A percentile compares a stretch with the other conserved stretches of the same genome.
These are phyloP conservation scores for Comarum palustre DNA, from an alignment of 306 rosid species.

Conservation along the genomic window DNA sequence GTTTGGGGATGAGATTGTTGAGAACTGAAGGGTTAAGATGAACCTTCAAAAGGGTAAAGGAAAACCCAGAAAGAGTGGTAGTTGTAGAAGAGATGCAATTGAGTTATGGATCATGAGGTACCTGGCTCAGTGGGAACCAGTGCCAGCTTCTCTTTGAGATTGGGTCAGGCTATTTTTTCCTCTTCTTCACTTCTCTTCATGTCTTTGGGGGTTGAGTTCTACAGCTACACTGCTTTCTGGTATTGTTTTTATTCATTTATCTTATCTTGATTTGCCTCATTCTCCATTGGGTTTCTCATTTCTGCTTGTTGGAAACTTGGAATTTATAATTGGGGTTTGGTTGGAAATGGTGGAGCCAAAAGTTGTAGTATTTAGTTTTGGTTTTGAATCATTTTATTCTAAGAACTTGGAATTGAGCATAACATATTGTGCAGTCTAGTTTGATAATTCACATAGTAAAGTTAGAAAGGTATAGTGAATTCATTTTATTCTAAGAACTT, in stretches of 20 bases:
- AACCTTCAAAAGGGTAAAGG: constrained; percentile 35
- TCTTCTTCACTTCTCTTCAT: constrained; percentile 81
- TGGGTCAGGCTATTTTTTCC: constrained; percentile 74
- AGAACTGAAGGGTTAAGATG: constrained; percentile 37
- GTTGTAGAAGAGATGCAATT: constrained; percentile 16
- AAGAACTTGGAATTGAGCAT: background rate
- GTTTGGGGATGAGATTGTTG: constrained; percentile 22
- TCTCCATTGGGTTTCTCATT: background rate
- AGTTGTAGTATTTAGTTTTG: background rate
- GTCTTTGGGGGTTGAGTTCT: constrained; percentile 82
- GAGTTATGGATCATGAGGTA: constrained; percentile 53
- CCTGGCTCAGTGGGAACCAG: constrained; percentile 77
- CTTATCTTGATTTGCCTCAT: background rate
- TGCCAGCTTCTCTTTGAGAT: constrained; percentile 68
- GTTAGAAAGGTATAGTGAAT: no score
- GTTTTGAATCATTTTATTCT: background rate
- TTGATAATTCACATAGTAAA: background rate
- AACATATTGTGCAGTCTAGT: background rate
- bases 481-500: background rate
- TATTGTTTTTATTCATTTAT: constrained; percentile 18
- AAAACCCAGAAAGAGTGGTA: constrained; percentile 20
- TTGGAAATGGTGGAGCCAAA: background rate
- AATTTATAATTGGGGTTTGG: constrained; percentile 1
- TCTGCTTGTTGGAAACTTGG: background rate
- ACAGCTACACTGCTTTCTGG: constrained; percentile 91